These are phyloP conservation scores for Neurospora intermedia DNA, from an alignment of 495 filamentous ascomycete genomes.

Conservation along the genomic window DNA sequence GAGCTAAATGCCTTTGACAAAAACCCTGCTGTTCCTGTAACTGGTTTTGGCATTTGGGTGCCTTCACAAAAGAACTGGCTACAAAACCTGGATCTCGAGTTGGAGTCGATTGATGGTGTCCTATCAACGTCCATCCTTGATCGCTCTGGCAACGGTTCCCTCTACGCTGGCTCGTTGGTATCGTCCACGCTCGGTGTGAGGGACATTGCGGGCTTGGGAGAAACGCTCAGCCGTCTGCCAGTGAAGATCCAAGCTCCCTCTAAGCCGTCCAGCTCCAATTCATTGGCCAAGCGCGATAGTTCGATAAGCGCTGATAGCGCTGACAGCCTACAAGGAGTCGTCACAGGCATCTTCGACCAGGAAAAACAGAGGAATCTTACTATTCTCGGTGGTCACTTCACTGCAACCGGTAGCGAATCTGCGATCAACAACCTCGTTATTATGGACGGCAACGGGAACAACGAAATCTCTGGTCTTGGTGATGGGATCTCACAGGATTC, in stretches of 20 bases:
- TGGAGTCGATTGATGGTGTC: slow-evolving; percentile 55
- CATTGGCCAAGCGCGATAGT: slow-evolving; percentile 46
- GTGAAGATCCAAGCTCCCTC: slow-evolving; percentile 42
- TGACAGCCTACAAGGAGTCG: slow-evolving; percentile 49
- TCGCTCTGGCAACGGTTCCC: slow-evolving; percentile 46
- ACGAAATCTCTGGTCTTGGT: slow-evolving; percentile 60
- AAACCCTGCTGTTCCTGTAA: slow-evolving; percentile 47
- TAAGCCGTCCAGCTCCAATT: slow-evolving; percentile 16
- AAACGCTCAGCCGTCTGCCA: slow-evolving; percentile 48
- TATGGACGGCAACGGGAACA: slow-evolving; percentile 46
- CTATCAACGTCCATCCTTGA: slow-evolving; percentile 54
- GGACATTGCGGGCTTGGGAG: slow-evolving; percentile 55
- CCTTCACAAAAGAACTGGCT: slow-evolving; percentile 83
- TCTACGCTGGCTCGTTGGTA: slow-evolving; percentile 69
- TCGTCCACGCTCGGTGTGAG: slow-evolving; percentile 57
- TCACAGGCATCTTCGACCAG: slow-evolving; percentile 67
- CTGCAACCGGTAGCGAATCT: slow-evolving; percentile 54
- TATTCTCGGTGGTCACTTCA: slow-evolving; percentile 82
- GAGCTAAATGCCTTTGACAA: slow-evolving; percentile 54
- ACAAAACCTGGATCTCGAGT: slow-evolving; percentile 59
- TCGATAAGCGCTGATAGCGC: slow-evolving; percentile 31
- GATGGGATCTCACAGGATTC: slow-evolving; percentile 58
- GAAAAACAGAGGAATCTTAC: slow-evolving; percentile 64
- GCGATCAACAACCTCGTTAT: slow-evolving; percentile 68
- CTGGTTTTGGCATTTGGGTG: slow-evolving; percentile 90